Evolutionary conservation across 305 asterid species (phyloP).

Genomic region (Fraxinus paxiana): DNA sequence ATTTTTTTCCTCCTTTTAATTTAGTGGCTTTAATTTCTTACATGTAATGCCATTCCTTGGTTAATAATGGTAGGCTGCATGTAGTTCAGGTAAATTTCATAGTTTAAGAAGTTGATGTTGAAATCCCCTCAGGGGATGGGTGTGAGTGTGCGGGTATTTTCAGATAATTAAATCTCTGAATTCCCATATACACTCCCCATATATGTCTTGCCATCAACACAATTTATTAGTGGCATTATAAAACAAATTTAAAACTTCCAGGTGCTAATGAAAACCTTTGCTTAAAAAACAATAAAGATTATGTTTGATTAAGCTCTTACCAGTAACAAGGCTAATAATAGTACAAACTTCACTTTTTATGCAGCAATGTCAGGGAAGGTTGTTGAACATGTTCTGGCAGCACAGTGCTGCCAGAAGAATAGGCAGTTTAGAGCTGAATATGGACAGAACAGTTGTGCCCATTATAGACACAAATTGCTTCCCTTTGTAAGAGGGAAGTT

Average conservation of each 20-base stretch:
- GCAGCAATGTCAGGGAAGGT: conserved; percentile 96
- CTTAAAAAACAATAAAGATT: conserved; percentile 18
- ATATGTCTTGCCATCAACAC: background rate
- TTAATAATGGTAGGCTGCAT: background rate
- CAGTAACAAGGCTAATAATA: conserved; percentile 40
- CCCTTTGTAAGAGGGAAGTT: conserved; percentile 60
- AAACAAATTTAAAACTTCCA: conserved; percentile 13
- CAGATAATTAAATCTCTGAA: background rate
- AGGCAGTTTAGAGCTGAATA: conserved; percentile 68
- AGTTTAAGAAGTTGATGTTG: conserved; percentile 3
- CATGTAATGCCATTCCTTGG: background rate
- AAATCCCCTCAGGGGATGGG: conserved; percentile 2
- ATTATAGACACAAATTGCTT: conserved; percentile 59
- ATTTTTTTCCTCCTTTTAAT: background rate
- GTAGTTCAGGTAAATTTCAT: background rate
- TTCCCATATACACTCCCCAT: background rate
- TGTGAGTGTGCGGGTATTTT: background rate
- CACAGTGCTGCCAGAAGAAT: conserved; percentile 95
- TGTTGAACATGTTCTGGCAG: conserved; percentile 84
- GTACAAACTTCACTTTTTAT: conserved; percentile 55
- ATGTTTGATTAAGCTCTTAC: conserved; percentile 31
- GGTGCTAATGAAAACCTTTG: conserved; percentile 8
- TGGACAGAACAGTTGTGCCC: conserved; percentile 57
- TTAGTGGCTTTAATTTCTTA: background rate
- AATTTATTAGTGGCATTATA: conserved; percentile 2